Percentiles rank a stretch among this genome's conserved stretches.
Evolutionary conservation across 1,284 basidiomycete species (phyloP).

Genomic region (Ustilago curta): DNA sequence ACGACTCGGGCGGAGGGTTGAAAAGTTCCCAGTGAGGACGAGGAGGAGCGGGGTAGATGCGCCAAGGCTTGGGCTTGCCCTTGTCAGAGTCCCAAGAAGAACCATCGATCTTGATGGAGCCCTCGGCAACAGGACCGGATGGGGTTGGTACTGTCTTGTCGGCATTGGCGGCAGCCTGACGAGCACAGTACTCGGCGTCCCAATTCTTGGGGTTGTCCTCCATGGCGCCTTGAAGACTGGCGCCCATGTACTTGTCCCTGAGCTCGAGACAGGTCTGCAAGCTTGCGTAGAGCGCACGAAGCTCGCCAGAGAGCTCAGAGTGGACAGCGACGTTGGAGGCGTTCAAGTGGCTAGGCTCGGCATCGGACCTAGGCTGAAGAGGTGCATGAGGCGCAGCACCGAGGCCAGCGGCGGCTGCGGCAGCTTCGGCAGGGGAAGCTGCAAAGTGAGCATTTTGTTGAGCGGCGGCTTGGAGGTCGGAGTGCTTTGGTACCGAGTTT

Average conservation of each 20-base stretch:
- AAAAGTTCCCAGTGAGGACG: slow-evolving; percentile 69
- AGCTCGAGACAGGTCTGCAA: slow-evolving; percentile 65
- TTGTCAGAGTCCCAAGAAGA: slow-evolving; percentile 41
- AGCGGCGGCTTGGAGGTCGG: slow-evolving; percentile 15
- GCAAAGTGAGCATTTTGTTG: slow-evolving; percentile 43
- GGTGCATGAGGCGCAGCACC: slow-evolving; percentile 43
- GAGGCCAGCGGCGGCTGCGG: slow-evolving; percentile 55
- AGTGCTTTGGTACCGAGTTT: slow-evolving; percentile 26
- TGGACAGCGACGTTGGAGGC: slow-evolving; percentile 45
- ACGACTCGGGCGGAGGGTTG: slow-evolving; percentile 64
- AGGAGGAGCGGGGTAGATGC: slow-evolving; percentile 67
- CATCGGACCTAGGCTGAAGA: slow-evolving; percentile 7
- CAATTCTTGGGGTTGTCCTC: slow-evolving; percentile 69
- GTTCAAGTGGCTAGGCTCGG: slow-evolving; percentile 22
- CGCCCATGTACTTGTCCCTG: slow-evolving; percentile 67
- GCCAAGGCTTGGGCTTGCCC: slow-evolving; percentile 64
- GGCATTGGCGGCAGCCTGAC: slow-evolving; percentile 23
- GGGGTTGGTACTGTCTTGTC: slow-evolving; percentile 5
- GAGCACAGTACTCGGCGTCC: slow-evolving; percentile 67
- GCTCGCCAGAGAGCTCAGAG: slow-evolving; percentile 60
- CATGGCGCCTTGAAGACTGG: slow-evolving; percentile 60
- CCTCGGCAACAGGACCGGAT: slow-evolving; percentile 24
- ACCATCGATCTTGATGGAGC: slow-evolving; percentile 64
- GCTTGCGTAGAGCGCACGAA: slow-evolving; percentile 57
- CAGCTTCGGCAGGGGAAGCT: slow-evolving; percentile 57